A percentile compares a stretch with the other conserved stretches of the same genome.
Conservation (phyloP, 768 basidiomycete genomes). For the Trametes coccinea region DNA sequence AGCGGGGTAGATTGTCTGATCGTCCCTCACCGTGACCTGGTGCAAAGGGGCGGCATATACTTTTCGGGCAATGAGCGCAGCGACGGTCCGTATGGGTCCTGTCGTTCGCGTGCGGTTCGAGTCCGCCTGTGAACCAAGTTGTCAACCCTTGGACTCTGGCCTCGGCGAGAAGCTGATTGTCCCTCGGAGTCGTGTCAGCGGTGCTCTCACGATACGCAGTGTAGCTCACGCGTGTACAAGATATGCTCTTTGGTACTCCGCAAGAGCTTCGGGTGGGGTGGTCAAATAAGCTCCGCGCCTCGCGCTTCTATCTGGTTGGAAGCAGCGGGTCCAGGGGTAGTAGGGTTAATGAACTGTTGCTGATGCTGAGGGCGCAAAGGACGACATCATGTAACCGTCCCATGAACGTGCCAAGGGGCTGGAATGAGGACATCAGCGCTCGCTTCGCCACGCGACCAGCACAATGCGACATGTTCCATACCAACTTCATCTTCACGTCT, state of each 20-base stretch:
- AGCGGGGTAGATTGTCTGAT: not conserved
- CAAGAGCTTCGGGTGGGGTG: not conserved
- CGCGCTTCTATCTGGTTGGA: no score
- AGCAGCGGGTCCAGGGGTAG: no score
- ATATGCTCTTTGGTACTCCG: not conserved
- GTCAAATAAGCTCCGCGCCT: no score
- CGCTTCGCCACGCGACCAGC: no score
- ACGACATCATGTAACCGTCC: no score
- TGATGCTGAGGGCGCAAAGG: no score
- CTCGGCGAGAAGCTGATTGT: not conserved
- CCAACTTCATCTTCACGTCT: no score
- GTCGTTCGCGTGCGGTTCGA: not conserved
- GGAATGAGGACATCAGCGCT: no score
- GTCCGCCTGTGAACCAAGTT: not conserved
- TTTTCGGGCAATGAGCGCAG: not conserved
- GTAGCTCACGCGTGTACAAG: not conserved
- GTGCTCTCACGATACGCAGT: not conserved
- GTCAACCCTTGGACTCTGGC: not conserved
- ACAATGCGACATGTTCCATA: no score
- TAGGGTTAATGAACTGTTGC: no score
- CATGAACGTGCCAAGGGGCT: no score
- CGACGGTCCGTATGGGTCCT: not conserved
- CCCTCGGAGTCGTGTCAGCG: not conserved
- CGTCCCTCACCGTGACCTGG: not conserved
- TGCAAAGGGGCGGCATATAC: not conserved